Evolutionary conservation across 1,284 basidiomycete genomes (phyloP).

Genomic region (Puccinia triticina): DNA sequence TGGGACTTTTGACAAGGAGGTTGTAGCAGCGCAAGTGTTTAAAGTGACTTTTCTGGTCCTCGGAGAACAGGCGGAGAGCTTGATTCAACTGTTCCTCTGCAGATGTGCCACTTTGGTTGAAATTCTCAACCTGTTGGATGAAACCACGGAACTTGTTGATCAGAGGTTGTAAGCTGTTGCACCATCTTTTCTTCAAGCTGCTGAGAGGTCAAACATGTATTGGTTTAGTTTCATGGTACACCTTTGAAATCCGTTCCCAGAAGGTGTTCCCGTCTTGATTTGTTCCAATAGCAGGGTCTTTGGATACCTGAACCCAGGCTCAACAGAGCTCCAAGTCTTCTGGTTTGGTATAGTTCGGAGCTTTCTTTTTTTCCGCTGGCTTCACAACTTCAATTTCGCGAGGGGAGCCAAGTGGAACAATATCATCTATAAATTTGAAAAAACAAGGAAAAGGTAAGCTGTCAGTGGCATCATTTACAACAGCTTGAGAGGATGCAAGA

Average conservation of each 20-base stretch:
- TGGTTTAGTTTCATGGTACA: background rate
- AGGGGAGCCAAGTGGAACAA: too few species aligned
- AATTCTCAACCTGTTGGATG: background rate
- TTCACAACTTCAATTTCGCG: too few species aligned
- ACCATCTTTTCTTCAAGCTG: background rate
- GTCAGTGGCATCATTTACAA: too few species aligned
- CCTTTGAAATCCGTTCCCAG: background rate
- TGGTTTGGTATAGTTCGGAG: too few species aligned
- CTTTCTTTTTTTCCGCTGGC: background rate
- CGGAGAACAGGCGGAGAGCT: background rate
- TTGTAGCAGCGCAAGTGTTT: too few species aligned
- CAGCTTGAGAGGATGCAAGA: too few species aligned
- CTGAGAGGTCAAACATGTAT: background rate
- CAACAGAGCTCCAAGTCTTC: background rate
- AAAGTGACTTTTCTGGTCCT: background rate
- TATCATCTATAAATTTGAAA: too few species aligned
- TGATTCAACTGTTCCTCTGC: background rate
- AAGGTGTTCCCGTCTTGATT: background rate
- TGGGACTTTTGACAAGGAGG: too few species aligned
- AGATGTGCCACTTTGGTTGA: background rate
- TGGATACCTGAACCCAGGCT: background rate
- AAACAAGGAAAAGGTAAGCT: too few species aligned
- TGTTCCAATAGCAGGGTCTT: background rate
- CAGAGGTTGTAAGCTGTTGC: background rate
- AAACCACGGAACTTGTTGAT: conserved; percentile 3